Percentiles rank a stretch among this genome's conserved stretches.
Conservation (phyloP, 768 basidiomycete species). For the Hypholoma sublateritium region DNA sequence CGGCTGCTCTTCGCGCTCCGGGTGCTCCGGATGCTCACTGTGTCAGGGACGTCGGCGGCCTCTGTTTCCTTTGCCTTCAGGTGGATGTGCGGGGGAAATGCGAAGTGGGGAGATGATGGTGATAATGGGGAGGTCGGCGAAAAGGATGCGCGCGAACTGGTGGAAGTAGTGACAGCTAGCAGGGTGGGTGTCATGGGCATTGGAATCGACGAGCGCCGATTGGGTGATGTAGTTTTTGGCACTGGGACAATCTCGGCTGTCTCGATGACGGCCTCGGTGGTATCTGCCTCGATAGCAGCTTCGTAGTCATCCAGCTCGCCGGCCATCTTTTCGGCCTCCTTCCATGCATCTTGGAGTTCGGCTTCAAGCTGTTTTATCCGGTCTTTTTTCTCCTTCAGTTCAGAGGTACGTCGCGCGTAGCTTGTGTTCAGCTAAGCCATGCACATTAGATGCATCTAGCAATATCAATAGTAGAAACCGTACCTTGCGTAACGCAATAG, state of each 20-base stretch:
- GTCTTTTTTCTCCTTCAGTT: conserved; percentile 48
- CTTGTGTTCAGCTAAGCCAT: conserved; percentile 59
- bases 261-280: conserved; percentile 42
- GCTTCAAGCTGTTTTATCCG: conserved; percentile 58
- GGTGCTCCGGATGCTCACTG: conserved; percentile 36
- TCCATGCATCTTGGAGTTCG: conserved; percentile 81
- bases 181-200: conserved; percentile 23
- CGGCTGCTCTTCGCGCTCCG: conserved; percentile 32
- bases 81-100: conserved; percentile 20
- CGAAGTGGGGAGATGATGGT: conserved; percentile 12
- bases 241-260: conserved; percentile 46
- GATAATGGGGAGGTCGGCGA: conserved; percentile 14
- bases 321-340: conserved; percentile 71
- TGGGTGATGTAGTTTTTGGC: conserved; percentile 22
- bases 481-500: conserved; percentile 74
- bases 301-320: conserved; percentile 69
- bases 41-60: conserved; percentile 32
- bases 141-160: conserved; percentile 13
- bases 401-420: conserved; percentile 62
- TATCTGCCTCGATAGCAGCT: conserved; percentile 30
- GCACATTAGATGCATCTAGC: neutral
- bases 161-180: conserved; percentile 19
- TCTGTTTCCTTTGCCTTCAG: conserved; percentile 25
- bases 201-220: conserved; percentile 18
- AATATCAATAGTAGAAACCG: conserved; percentile 6